These are phyloP conservation scores for Sporothrix pseudoabietina DNA, from an alignment of 2,329 filamentous ascomycete genomes.

Conservation along the genomic window DNA sequence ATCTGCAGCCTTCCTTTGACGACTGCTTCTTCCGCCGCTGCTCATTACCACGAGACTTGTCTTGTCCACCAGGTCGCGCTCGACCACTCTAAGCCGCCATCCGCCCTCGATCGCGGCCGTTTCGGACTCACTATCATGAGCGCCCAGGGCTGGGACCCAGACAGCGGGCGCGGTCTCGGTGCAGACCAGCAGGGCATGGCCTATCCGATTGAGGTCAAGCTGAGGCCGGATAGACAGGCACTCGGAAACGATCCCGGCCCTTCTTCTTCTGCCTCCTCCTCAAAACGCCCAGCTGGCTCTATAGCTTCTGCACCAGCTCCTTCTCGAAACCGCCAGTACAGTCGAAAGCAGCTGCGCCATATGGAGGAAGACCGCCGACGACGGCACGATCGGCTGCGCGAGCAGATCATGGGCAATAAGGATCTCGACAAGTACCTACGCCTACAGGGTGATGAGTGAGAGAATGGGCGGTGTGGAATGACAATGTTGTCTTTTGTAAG, in stretches of 20 bases:
- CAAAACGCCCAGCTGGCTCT: background rate
- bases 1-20: constrained; percentile 26
- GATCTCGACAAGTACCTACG: constrained; percentile 76
- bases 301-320: background rate
- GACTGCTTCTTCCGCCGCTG: background rate
- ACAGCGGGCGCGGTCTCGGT: constrained; percentile 71
- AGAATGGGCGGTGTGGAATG: too few species aligned
- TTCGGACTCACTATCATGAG: constrained; percentile 70
- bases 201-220: constrained; percentile 70
- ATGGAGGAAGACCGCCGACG: constrained; percentile 63
- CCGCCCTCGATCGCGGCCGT: constrained; percentile 67
- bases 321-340: constrained; percentile 44
- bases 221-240: constrained; percentile 75
- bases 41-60: constrained; percentile 56
- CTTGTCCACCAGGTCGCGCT: constrained; percentile 73
- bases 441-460: constrained; percentile 23
- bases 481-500: background rate
- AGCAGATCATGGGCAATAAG: constrained; percentile 73
- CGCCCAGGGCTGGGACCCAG: constrained; percentile 73
- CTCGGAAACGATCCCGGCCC: constrained; percentile 58
- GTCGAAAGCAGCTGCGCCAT: constrained; percentile 48
- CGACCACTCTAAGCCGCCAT: constrained; percentile 70
- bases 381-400: constrained; percentile 64
- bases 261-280: background rate
- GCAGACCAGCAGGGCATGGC: constrained; percentile 70